Evolutionary conservation across 306 rosid species (phyloP).

Genomic region (Quercus bicolor): DNA sequence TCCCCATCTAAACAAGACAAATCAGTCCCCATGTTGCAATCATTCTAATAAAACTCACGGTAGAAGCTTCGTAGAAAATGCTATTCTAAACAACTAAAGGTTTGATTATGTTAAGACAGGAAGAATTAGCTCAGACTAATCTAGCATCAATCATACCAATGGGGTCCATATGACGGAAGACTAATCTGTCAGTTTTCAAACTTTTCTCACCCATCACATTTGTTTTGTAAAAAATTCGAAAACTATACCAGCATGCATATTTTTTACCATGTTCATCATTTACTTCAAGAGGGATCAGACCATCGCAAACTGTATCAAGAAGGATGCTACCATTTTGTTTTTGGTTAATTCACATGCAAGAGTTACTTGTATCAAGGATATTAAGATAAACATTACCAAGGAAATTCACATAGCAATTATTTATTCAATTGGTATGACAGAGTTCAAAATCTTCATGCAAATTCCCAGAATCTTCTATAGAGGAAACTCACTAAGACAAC

Average conservation of each 20-base stretch:
- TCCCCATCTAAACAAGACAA: too few species aligned
- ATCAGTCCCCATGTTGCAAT: too few species aligned
- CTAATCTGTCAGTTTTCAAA: too few species aligned
- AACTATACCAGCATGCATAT: not conserved
- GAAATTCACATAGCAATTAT: not conserved
- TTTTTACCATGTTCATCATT: not conserved
- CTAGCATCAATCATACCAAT: too few species aligned
- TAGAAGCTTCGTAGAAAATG: too few species aligned
- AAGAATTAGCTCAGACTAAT: too few species aligned
- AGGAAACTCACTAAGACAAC: slow-evolving; percentile 58
- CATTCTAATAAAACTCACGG: too few species aligned
- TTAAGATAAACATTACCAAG: not conserved
- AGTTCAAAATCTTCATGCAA: not conserved
- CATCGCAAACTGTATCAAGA: not conserved
- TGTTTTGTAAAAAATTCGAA: not conserved
- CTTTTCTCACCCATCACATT: not conserved
- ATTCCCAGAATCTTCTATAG: not conserved
- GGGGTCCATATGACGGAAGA: too few species aligned
- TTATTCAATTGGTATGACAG: not conserved
- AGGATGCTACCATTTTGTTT: not conserved
- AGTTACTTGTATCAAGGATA: not conserved
- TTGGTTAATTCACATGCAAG: not conserved
- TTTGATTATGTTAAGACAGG: too few species aligned
- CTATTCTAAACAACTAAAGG: too few species aligned
- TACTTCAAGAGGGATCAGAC: not conserved